Conservation (phyloP, 345 rosid genomes). For the Mercurialis annua region DNA sequence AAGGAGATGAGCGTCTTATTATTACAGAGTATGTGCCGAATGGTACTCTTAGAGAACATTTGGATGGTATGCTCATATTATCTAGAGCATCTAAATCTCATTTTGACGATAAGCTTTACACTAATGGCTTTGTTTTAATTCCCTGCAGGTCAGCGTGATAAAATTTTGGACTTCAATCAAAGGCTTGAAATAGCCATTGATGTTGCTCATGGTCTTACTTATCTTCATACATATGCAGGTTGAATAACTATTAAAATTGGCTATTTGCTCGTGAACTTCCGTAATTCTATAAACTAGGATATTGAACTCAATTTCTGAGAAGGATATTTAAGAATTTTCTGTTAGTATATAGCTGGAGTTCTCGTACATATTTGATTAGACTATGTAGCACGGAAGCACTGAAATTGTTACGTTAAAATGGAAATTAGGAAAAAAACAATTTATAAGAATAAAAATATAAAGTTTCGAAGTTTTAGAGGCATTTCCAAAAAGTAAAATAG, state of each 20-base stretch:
- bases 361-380: neutral
- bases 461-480: too few species aligned
- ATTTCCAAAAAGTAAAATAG: too few species aligned
- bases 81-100: neutral
- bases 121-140: conserved; percentile 7
- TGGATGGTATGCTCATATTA: conserved; percentile 69
- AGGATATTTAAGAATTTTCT: neutral
- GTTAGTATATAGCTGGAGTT: neutral
- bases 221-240: conserved; percentile 94
- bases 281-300: neutral
- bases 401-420: too few species aligned
- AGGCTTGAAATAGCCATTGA: conserved; percentile 91
- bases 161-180: conserved; percentile 77
- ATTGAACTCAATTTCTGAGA: neutral
- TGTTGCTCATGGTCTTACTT: conserved; percentile 91
- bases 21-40: conserved; percentile 86
- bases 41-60: conserved; percentile 92
- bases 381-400: neutral
- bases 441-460: too few species aligned
- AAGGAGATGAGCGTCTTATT: conserved; percentile 81
- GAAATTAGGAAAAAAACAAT: too few species aligned
- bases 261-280: conserved; percentile 3
- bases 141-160: conserved; percentile 57
- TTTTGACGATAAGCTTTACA: neutral
- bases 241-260: neutral